Percentiles rank a stretch among this genome's conserved stretches.
These are phyloP conservation scores for Boletus albobrunnescens DNA, from an alignment of 1,284 basidiomycete species.

Conservation along the genomic window DNA sequence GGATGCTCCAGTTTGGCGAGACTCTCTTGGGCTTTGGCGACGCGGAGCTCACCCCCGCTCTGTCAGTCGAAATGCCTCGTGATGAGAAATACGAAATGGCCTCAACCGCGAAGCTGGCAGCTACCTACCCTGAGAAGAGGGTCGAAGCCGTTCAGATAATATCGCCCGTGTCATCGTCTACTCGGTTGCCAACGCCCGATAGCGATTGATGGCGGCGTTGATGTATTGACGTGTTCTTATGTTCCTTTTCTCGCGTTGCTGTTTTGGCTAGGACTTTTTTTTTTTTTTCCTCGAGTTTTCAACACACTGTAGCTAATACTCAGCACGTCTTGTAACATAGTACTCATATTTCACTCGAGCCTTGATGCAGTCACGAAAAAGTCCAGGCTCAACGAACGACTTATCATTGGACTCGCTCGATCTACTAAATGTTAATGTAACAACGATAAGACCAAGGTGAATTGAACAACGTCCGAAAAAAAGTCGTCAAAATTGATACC, in stretches of 20 bases:
- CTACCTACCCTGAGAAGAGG: constrained; percentile 57
- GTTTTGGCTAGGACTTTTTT: constrained; percentile 1
- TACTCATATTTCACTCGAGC: constrained; percentile 1
- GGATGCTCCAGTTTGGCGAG: constrained; percentile 83
- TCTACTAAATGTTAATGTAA: constrained; percentile 8
- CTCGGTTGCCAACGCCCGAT: constrained; percentile 29
- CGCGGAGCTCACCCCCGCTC: constrained; percentile 52
- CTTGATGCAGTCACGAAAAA: too few species aligned
- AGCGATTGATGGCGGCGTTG: constrained; percentile 9
- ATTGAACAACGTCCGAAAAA: neutral
- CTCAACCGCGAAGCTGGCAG: constrained; percentile 53
- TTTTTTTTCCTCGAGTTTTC: constrained; percentile 7
- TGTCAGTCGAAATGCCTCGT: constrained; percentile 43
- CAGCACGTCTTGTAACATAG: constrained; percentile 18
- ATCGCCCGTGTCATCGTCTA: constrained; percentile 38
- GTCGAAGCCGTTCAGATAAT: constrained; percentile 48
- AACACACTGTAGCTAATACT: constrained; percentile 22
- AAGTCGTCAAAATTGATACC: constrained; percentile 45
- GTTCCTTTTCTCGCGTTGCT: neutral
- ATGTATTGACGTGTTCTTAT: constrained; percentile 1
- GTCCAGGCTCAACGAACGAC: too few species aligned
- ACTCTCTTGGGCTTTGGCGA: constrained; percentile 65
- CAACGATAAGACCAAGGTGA: constrained; percentile 12
- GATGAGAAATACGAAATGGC: constrained; percentile 49
- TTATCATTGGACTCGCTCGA: too few species aligned